A percentile compares a stretch with the other conserved stretches of the same genome.
Conservation (phyloP, 2,329 filamentous ascomycete species). For the Gnomoniopsis smithogilvyi region DNA sequence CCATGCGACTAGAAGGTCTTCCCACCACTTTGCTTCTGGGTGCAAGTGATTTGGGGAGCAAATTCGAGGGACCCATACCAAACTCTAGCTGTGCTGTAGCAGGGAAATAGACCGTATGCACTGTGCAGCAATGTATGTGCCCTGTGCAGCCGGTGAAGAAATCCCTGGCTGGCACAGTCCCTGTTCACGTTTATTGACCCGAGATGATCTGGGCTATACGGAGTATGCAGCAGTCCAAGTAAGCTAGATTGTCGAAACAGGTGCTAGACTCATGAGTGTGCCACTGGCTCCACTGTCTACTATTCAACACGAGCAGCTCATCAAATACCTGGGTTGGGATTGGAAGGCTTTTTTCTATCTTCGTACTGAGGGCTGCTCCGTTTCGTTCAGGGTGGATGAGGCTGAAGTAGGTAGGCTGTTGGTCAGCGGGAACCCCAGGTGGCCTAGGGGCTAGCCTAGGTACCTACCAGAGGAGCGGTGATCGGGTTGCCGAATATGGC, state of each 20-base stretch:
- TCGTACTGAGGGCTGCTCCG: too few relatives aligned
- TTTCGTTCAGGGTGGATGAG: neutral
- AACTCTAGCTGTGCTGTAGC: neutral
- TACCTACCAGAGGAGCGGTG: neutral
- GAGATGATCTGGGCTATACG: too few relatives aligned
- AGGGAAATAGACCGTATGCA: neutral
- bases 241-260: too few relatives aligned
- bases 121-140: slow-evolving; percentile 4
- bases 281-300: too few relatives aligned
- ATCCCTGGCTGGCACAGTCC: neutral
- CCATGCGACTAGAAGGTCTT: slow-evolving; percentile 3
- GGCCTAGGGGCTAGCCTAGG: neutral
- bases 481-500: slow-evolving; percentile 16
- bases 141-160: slow-evolving; percentile 9
- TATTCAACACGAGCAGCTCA: too few relatives aligned
- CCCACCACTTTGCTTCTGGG: neutral
- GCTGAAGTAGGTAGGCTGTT: neutral
- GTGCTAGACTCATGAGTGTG: too few relatives aligned
- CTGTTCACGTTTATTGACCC: neutral
- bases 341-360: neutral
- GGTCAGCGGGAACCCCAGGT: neutral
- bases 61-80: neutral
- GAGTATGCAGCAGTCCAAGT: too few relatives aligned
- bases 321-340: neutral
- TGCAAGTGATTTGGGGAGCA: slow-evolving; percentile 1